These are phyloP conservation scores for Solanum sparsipilum DNA, from an alignment of 257 asterid genomes.

Conservation along the genomic window DNA sequence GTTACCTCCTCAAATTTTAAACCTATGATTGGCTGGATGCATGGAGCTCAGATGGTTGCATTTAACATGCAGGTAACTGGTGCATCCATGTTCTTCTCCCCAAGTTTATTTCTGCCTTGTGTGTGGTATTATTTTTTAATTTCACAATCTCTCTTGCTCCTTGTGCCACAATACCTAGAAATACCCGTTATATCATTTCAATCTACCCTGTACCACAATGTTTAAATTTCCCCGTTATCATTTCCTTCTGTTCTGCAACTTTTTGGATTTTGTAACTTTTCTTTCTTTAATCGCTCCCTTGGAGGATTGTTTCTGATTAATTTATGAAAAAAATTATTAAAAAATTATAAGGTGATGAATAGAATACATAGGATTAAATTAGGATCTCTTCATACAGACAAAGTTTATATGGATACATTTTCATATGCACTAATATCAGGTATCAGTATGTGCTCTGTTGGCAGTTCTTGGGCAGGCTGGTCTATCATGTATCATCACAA, in stretches of 20 bases:
- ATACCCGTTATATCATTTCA: neutral
- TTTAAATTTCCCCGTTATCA: neutral
- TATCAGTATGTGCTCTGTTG: neutral
- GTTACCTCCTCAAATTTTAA: slow-evolving; percentile 78
- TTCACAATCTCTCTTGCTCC: neutral
- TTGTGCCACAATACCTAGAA: neutral
- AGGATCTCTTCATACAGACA: neutral
- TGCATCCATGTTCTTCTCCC: neutral
- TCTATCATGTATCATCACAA: neutral
- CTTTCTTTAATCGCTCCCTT: neutral
- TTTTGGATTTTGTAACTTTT: neutral
- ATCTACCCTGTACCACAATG: neutral
- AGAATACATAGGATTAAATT: neutral
- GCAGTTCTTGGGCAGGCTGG: neutral
- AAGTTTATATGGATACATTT: neutral
- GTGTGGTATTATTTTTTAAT: neutral
- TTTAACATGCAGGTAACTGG: slow-evolving; percentile 81
- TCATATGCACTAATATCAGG: neutral
- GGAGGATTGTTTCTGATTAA: neutral
- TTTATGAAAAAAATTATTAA: neutral
- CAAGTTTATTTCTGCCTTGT: neutral
- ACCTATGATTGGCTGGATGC: slow-evolving; percentile 81
- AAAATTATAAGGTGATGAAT: neutral
- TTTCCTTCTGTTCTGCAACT: neutral
- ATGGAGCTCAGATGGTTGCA: slow-evolving; percentile 98